Evolutionary conservation across 2,329 filamentous ascomycete species (phyloP), one percentile per base, ranked within the genome.

Genomic region (Aspergillus intermedius): DNA sequence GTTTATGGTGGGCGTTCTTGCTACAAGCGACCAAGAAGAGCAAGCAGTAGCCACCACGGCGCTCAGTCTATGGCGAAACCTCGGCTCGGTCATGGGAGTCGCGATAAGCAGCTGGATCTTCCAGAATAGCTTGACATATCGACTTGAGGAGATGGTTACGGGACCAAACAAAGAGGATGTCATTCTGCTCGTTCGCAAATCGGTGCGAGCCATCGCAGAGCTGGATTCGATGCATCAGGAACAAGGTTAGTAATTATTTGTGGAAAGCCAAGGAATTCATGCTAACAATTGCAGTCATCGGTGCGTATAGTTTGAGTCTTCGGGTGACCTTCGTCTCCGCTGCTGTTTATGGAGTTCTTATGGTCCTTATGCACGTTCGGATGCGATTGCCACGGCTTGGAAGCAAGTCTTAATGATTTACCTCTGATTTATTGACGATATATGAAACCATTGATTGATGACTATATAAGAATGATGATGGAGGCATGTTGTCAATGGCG

Each of bases 61-160:
- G 0, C 71, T 91, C 51, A 78, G 85, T 15, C 70, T 91, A 15
- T 89, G 84, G 81, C 78, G 87, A 47, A 82, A 80, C 49, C 67
- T 91, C 4, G 87, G 87, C 5, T 79, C 77, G 48, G 86, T 91
- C 1, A 75, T 90, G 60, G 87, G 87, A n/a, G 79, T 91, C 41
- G 82, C 86, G 1, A 72, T 78, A 46, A 86, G 82, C 55, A 87
- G 83, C 61, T 75, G 89, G 49, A 79, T 89, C 6, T 72, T 91
- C 52, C 87, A 91, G 69, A 89, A 89, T 59, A 76, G 80, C 1
- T 70, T 91, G 45, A 68, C 79, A 7, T 68, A 74, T 15, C 84
- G 83, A 55, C 74, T 91, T 4, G 67, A 78, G 4, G 54, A 63
- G 9, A 75, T 78, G 30, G 83, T 91, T 7, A 74, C 73, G 0